These are phyloP conservation scores for Hypoxylon intermedium DNA, from an alignment of 495 filamentous ascomycete genomes.

Conservation along the genomic window DNA sequence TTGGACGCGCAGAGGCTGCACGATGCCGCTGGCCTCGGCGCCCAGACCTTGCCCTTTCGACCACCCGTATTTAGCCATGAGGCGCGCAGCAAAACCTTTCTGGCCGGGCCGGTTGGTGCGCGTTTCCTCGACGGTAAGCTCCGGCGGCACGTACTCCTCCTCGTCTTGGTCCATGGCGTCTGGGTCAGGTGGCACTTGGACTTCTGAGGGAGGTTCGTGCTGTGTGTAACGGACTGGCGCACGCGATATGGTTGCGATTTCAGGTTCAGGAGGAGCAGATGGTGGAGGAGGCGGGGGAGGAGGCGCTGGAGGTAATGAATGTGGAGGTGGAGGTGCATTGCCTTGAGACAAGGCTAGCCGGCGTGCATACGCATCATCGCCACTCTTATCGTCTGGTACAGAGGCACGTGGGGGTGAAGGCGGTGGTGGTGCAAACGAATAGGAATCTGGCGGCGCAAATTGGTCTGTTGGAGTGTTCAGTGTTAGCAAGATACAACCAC, in stretches of 20 bases:
- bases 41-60: conserved; percentile 86
- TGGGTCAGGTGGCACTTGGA: conserved; percentile 43
- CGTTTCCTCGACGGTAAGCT: conserved; percentile 21
- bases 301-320: conserved; percentile 44
- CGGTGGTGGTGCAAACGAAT: conserved; percentile 78
- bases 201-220: conserved; percentile 63
- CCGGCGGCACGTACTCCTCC: conserved; percentile 56
- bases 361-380: conserved; percentile 75
- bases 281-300: conserved; percentile 63
- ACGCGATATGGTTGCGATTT: conserved; percentile 71
- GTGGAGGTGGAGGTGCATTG: conserved; percentile 46
- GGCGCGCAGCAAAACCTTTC: conserved; percentile 80
- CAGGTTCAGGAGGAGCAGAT: conserved; percentile 53
- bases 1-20: too few relatives aligned
- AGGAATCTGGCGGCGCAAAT: conserved; percentile 72
- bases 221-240: conserved; percentile 85
- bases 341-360: conserved; percentile 63
- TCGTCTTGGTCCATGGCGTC: conserved; percentile 61
- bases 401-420: conserved; percentile 53
- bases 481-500: conserved; percentile 29
- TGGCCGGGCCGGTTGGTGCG: conserved; percentile 79
- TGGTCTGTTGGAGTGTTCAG: conserved; percentile 55
- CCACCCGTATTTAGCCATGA: conserved; percentile 94
- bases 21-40: too few relatives aligned
- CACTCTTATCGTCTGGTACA: conserved; percentile 63